Conservation (phyloP, 257 asterid genomes). For the Gentiana dahurica region DNA sequence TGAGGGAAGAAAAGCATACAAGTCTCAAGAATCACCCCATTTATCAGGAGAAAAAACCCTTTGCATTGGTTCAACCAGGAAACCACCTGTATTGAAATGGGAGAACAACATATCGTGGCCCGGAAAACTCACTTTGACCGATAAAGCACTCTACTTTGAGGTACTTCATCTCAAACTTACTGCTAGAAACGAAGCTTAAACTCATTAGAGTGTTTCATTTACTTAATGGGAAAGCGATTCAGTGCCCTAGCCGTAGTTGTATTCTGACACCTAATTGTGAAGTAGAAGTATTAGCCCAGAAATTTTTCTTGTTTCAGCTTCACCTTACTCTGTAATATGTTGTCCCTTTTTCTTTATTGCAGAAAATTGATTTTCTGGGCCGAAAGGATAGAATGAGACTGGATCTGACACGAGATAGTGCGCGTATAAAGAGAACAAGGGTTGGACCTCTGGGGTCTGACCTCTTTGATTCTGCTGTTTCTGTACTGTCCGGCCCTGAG, state of each 20-base stretch:
- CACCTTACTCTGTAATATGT: neutral
- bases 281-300: neutral
- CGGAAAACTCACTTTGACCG: conserved; percentile 79
- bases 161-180: conserved; percentile 24
- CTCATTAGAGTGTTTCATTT: neutral
- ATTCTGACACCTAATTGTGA: neutral
- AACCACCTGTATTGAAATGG: conserved; percentile 94
- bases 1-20: conserved; percentile 63
- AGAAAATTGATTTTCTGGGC: conserved; percentile 63
- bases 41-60: conserved; percentile 46
- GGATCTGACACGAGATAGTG: conserved; percentile 59
- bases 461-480: conserved; percentile 85
- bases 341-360: conserved; percentile 11
- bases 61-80: conserved; percentile 84
- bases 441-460: conserved; percentile 93
- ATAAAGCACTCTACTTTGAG: conserved; percentile 89
- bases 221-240: too few relatives aligned
- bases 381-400: conserved; percentile 39
- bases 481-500: conserved; percentile 71
- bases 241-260: too few relatives aligned
- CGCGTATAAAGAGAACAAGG: conserved; percentile 57
- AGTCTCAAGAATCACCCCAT: conserved; percentile 35
- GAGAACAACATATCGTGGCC: conserved; percentile 93
- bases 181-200: conserved; percentile 5
- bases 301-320: neutral